These are phyloP conservation scores for Solanum arcanum DNA, from an alignment of 257 asterid species.

Conservation along the genomic window DNA sequence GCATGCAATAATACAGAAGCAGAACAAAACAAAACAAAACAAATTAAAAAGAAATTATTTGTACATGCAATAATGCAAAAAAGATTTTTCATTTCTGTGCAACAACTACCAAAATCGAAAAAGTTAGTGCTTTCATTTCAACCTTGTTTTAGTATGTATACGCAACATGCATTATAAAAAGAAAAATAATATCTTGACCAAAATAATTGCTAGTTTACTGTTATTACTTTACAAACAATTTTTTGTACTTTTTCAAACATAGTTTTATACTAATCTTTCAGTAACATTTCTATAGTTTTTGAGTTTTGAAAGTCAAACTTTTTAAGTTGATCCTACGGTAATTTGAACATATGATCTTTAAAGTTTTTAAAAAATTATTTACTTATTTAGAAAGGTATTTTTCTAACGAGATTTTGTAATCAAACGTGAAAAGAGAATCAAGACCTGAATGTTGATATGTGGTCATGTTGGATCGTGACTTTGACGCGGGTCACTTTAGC, in stretches of 20 bases:
- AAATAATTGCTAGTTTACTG: background rate
- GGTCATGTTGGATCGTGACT: no score
- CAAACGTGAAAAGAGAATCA: no score
- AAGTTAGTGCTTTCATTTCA: background rate
- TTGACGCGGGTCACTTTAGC: no score
- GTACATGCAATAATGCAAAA: background rate
- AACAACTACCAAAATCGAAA: background rate
- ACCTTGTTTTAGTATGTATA: background rate
- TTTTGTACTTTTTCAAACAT: background rate
- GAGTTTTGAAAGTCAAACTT: no score
- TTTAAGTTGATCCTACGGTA: no score
- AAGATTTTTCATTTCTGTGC: background rate
- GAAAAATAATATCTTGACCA: background rate
- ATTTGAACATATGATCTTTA: background rate
- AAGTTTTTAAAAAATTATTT: no score
- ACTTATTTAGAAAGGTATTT: no score
- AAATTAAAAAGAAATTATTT: background rate
- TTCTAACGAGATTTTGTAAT: no score
- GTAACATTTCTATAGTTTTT: no score
- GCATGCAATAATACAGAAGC: background rate
- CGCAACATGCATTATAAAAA: background rate
- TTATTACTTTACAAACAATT: background rate
- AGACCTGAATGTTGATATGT: no score
- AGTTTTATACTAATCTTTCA: background rate
- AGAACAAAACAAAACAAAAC: background rate